These are phyloP conservation scores for Ormosia emarginata DNA, from an alignment of 306 rosid genomes.

Conservation along the genomic window DNA sequence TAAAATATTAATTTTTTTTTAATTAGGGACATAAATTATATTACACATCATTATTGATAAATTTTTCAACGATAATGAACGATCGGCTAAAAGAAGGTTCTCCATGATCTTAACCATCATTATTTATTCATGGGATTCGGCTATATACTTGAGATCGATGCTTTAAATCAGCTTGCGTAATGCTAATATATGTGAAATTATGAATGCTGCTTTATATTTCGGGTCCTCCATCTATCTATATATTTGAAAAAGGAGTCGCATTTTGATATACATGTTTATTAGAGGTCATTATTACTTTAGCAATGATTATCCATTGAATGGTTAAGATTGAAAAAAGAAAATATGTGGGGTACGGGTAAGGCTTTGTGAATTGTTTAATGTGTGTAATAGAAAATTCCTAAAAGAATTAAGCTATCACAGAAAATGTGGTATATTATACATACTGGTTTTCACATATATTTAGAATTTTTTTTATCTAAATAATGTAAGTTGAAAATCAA, in stretches of 20 bases:
- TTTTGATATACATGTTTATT: background rate
- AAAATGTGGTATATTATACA: background rate
- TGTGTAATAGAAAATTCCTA: background rate
- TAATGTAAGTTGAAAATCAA: too few species aligned
- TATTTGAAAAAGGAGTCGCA: background rate
- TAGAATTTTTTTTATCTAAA: too few species aligned
- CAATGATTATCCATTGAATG: constrained; percentile 20
- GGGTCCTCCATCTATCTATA: background rate
- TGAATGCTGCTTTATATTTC: background rate
- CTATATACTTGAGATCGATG: background rate
- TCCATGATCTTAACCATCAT: constrained; percentile 15
- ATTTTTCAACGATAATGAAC: background rate
- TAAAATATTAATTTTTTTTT: too few species aligned
- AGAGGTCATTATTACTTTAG: background rate
- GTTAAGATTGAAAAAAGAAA: background rate
- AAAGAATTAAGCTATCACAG: background rate
- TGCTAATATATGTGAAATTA: background rate
- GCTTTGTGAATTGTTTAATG: background rate
- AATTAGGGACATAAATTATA: background rate
- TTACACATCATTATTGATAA: background rate
- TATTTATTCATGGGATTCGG: background rate
- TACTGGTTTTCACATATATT: too few species aligned
- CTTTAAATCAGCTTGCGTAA: constrained; percentile 11
- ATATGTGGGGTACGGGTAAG: background rate
- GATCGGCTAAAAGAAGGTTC: constrained; percentile 4